Evolutionary conservation across 305 asterid species (phyloP), one percentile per base, ranked within the genome.

Genomic region (Ilex paraguariensis): DNA sequence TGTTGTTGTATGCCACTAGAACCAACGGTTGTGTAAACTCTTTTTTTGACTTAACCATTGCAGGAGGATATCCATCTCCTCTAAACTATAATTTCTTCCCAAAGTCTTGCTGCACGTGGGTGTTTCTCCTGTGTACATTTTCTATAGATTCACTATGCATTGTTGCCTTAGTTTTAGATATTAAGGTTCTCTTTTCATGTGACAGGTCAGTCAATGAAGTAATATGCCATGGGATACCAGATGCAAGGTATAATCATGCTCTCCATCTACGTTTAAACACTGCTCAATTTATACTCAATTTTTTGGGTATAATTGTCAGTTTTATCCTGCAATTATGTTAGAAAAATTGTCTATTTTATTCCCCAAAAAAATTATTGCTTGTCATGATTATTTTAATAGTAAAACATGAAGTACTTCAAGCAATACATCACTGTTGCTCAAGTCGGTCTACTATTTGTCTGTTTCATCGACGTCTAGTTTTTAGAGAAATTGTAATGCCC

Each of bases 31-130:
- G 36, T 65, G 57, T 40, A 60, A 49, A 64, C 42, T 36, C 49
- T 50, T 32, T 56, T 49, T 74, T 57, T 68, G 10, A 66, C 53
- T 64, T 62, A 56, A 52, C 69, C 59, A 21, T 45, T 71, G 75
- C 87, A 94, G 99, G 99, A 69, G 99, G 93, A 82, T 94, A 94
- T 77, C 99, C 99, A 70, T 94, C 99, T 63, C 95, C 99, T 3
- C 64, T 94, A 55, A 90, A 90, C 77, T 94, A 94, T 75, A 82
- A 88, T 81, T 90, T 90, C 75, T 94, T 94, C 77, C 99, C 98
- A 0, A 94, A 90, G 81, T 94, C 99, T 70, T 90, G 98, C 88
- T 94, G 99, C 99, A 94, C 97, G 99, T 94, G 67, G 87, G 96
- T 89, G 81, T 77, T 86, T 80, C 79, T 69, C 58, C 65, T 73